Conservation (phyloP, 1,284 basidiomycete species). For the Ganoderma resinaceum region DNA sequence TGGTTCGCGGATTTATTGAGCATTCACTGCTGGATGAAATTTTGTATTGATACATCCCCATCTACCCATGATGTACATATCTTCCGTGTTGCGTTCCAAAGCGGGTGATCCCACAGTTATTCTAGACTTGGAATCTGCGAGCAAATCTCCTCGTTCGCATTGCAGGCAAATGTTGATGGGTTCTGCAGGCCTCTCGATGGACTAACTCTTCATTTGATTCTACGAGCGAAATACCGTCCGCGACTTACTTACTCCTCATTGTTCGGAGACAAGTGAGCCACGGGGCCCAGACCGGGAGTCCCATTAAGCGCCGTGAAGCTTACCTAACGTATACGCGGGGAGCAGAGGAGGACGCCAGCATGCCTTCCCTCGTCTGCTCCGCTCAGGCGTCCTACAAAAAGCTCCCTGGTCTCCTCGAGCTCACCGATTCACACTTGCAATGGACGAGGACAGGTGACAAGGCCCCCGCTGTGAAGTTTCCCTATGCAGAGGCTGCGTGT, state of each 20-base stretch:
- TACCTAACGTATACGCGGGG: slow-evolving; percentile 40
- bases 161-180: neutral
- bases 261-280: no score
- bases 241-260: neutral
- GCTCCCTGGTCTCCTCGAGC: slow-evolving; percentile 70
- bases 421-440: slow-evolving; percentile 70
- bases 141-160: neutral
- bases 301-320: slow-evolving; percentile 25
- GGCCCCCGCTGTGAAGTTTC: slow-evolving; percentile 64
- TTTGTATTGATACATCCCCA: neutral
- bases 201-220: no score
- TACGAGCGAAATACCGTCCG: neutral
- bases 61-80: neutral
- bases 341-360: slow-evolving; percentile 34
- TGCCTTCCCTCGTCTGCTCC: slow-evolving; percentile 67
- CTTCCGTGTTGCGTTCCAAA: neutral
- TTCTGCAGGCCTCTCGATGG: no score
- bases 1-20: neutral
- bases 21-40: neutral
- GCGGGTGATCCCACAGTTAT: neutral
- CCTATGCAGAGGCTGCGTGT: slow-evolving; percentile 68
- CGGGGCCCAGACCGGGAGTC: no score
- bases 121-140: neutral
- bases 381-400: slow-evolving; percentile 86
- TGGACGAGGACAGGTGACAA: slow-evolving; percentile 77